Base-by-base conservation (phyloP, 1,284 basidiomycete genomes). In the Cryptococcus jaspeensis region DNA sequence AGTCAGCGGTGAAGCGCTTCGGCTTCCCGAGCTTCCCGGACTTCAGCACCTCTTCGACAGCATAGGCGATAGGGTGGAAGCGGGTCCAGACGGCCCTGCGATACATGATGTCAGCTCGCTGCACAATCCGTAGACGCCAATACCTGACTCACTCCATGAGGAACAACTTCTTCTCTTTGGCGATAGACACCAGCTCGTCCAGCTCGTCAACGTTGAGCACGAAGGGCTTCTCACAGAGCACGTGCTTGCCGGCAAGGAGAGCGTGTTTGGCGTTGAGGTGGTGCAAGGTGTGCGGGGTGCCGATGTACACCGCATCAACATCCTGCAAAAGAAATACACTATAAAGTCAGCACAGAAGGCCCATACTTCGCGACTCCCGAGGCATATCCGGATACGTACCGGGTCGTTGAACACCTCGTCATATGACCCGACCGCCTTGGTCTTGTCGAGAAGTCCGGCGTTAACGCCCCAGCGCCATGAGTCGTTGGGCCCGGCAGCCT, bases 271-370 rank as follows among this genome's bases (percentile, higher is more conserved):
- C 85, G 66, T 91, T 90, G 56, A 81, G 79, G 72, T 91, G 91
- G 79, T 96, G 92, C 59, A 83, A 81, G 0, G 89, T 88, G 72
- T 95, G 90, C 5, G 92, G 92, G 1, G 92, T 93, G 22, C 89
- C 89, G 53, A 92, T 87, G 76, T 92, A 92, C 50, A 92, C 80
- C 2, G 81, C 87, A 64, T 92, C 85, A 32, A 92, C 87, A 55
- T 88, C 79, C 88, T 91, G 61, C 16, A 13, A 32, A 4, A 32
- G 28, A 5, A 32, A 9, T 32, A 9, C 9, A 9, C 28, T 32
- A 9, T 5, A 4, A 9, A 9, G 28, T 32, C 28, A 32, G 28
- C 28, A 32, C 28, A 32, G 9, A 5, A 32, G 28, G 28, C 28
- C 28, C 28, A 9, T 9, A 32, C 28, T 1, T 3, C 12, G 13